Base-by-base conservation (phyloP, 495 filamentous ascomycete genomes). In the Daldinia concentrica region DNA sequence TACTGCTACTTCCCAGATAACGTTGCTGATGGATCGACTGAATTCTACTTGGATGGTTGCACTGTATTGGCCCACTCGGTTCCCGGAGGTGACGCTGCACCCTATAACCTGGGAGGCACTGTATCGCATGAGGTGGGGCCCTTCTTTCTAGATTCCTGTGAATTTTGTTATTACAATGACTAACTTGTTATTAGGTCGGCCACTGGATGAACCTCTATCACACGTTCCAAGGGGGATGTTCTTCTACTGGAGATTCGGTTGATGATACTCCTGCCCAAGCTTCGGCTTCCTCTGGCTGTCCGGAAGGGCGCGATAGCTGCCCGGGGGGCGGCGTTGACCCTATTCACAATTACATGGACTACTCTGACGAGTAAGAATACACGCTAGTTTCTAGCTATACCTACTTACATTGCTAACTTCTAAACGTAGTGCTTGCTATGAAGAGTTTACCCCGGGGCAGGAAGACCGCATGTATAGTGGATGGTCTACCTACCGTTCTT, bases 331-430 rank as follows among this genome's bases (percentile, higher is more conserved):
- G 85, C 4, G 36, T 82, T 12, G 88, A 89, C 75, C 84, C 88
- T 24, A 89, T 91, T 69, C 86, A 86, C 69, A 90, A 90, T 75
- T 89, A 82, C 73, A 90, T 91, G 87, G 89, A 91, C 74, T 90
- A 90, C 69, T 84, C 82, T 6, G 83, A 83, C 52, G 87, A 90
- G 81, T 84, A 74, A 78, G 76, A 82, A 41, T 12, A 27, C n/a
- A 30, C 30, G 34, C 39, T 4, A 36, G 27, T 2, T 6, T 1
- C 7, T 37, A 48, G 24, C 11, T 51, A 12, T n/a, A n/a, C n/a
- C n/a, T n/a, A n/a, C n/a, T n/a, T n/a, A n/a, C 7, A 6, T 24
- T 51, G 57, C 64, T 56, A 11, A 26, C 67, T 72, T 19, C 30
- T 8, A 1, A 11, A 30, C 32, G 3, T 17, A 79, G 76, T 70